A percentile compares a stretch with the other conserved stretches of the same genome.
Conservation (phyloP, 257 asterid genomes). For the Gynochthodes officinalis region DNA sequence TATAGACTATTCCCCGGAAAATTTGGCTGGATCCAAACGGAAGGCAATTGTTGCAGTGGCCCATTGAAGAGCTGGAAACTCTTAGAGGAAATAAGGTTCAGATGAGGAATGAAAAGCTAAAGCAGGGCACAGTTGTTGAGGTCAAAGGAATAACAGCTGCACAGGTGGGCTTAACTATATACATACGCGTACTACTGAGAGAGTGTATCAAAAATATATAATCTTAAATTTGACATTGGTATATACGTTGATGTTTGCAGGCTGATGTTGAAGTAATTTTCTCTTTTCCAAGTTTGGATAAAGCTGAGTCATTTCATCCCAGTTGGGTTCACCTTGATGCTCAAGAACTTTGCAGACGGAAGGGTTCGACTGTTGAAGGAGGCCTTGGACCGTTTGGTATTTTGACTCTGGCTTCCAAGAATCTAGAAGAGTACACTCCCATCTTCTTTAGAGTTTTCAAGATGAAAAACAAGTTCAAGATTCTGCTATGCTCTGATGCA, state of each 20-base stretch:
- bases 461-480: slow-evolving; percentile 12
- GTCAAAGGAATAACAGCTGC: slow-evolving; percentile 48
- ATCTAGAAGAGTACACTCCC: slow-evolving; percentile 40
- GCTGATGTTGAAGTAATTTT: slow-evolving; percentile 48
- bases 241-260: slow-evolving; percentile 11
- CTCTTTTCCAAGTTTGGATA: slow-evolving; percentile 37
- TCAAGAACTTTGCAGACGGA: slow-evolving; percentile 37
- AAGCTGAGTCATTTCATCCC: slow-evolving; percentile 38
- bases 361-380: slow-evolving; percentile 36
- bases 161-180: slow-evolving; percentile 27
- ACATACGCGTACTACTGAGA: no score
- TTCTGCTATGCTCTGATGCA: slow-evolving; percentile 44
- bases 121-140: slow-evolving; percentile 22
- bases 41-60: slow-evolving; percentile 49
- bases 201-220: no score
- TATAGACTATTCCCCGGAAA: slow-evolving; percentile 38
- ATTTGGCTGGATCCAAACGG: slow-evolving; percentile 37
- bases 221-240: not conserved
- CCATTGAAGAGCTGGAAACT: slow-evolving; percentile 35
- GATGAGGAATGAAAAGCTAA: slow-evolving; percentile 21
- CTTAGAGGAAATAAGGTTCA: slow-evolving; percentile 31
- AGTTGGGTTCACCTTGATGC: slow-evolving; percentile 33
- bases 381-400: slow-evolving; percentile 57
- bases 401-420: slow-evolving; percentile 38
- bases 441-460: slow-evolving; percentile 40